Conservation (phyloP, 257 asterid species). For the Solanum habrochaites region DNA sequence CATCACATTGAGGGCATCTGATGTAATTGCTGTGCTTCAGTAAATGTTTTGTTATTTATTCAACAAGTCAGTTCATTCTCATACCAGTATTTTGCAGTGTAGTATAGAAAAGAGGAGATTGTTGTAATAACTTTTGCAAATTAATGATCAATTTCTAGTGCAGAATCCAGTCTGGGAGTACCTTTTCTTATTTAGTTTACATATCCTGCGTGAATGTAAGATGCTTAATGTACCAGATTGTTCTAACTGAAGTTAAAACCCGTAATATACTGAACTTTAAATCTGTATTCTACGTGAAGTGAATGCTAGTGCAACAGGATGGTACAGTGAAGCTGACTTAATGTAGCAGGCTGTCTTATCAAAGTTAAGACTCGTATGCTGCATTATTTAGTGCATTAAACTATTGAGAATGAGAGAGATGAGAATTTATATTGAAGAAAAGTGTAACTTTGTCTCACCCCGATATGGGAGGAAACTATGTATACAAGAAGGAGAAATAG, state of each 20-base stretch:
- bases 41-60: slow-evolving; percentile 10
- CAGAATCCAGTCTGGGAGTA: not conserved
- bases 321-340: too few species aligned
- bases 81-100: not conserved
- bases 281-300: too few species aligned
- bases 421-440: too few species aligned
- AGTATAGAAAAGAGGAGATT: not conserved
- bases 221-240: not conserved
- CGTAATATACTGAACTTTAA: too few species aligned
- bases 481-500: too few species aligned
- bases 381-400: not conserved
- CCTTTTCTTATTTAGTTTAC: not conserved
- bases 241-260: too few species aligned
- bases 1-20: slow-evolving; percentile 69
- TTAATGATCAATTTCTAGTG: not conserved
- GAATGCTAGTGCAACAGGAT: too few species aligned
- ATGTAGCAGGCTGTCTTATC: too few species aligned
- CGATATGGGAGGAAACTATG: too few species aligned
- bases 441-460: too few species aligned
- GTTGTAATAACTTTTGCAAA: not conserved
- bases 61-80: not conserved
- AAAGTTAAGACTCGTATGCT: not conserved
- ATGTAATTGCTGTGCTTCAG: slow-evolving; percentile 72
- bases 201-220: not conserved
- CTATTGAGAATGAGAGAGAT: too few species aligned